Conservation (phyloP, 2,329 filamentous ascomycete species). For the Apiospora saccharicola region DNA sequence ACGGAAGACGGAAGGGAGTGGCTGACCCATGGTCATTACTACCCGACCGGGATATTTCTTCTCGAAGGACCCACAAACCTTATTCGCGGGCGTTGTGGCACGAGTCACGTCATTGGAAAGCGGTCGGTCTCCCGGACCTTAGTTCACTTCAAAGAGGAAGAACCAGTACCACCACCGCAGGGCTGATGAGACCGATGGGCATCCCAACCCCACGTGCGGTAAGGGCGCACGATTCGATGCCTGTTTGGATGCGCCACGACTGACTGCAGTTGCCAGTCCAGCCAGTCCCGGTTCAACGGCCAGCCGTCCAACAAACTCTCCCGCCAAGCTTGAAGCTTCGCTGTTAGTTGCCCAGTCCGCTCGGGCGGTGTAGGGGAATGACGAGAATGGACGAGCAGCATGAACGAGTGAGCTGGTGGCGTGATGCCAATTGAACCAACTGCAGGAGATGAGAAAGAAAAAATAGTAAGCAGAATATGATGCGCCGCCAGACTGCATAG, state of each 20-base stretch:
- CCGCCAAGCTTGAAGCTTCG: neutral
- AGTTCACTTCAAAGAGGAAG: no score
- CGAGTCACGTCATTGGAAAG: constrained; percentile 6
- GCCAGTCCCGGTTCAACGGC: neutral
- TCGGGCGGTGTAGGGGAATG: neutral
- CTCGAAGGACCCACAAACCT: constrained; percentile 2
- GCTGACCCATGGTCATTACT: constrained; percentile 1
- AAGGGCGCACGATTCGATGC: constrained; percentile 5
- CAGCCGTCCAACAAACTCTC: neutral
- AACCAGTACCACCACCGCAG: neutral
- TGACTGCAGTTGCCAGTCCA: neutral
- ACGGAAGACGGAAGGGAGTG: neutral
- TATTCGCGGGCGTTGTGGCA: neutral
- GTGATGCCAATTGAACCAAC: neutral
- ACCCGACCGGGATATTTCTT: constrained; percentile 4
- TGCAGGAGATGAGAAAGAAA: neutral
- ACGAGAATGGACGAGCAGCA: neutral
- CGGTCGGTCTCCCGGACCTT: neutral
- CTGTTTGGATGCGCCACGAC: neutral
- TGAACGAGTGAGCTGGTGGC: neutral
- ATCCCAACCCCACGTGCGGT: neutral
- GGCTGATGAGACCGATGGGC: neutral
- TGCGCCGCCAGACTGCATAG: neutral
- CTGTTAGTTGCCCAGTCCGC: neutral
- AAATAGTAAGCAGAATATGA: neutral